A percentile compares a stretch with the other conserved stretches of the same genome.
Conservation (phyloP, 306 rosid species). For the Vigna reflexopilosa region DNA sequence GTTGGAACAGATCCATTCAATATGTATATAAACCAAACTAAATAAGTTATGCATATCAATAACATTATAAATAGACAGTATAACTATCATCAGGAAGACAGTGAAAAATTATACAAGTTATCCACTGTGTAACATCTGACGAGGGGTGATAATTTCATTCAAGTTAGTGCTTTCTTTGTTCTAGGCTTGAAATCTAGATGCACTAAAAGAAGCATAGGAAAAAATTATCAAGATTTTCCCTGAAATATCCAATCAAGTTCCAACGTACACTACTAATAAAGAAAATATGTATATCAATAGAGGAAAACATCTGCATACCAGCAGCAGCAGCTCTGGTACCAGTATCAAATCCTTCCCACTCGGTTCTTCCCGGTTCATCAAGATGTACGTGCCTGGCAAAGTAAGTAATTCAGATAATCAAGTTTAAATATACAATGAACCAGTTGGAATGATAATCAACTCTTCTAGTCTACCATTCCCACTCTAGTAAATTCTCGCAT, state of each 20-base stretch:
- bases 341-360: slow-evolving; percentile 94
- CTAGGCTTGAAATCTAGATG: slow-evolving; percentile 15
- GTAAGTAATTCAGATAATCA: slow-evolving; percentile 29
- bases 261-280: slow-evolving; percentile 1
- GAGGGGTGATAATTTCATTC: slow-evolving; percentile 11
- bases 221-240: not conserved
- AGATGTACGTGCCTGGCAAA: slow-evolving; percentile 86
- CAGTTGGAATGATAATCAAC: slow-evolving; percentile 14
- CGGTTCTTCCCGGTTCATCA: slow-evolving; percentile 92
- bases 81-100: slow-evolving; percentile 1
- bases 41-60: not conserved
- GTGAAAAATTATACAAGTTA: slow-evolving; percentile 2
- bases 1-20: slow-evolving; percentile 35
- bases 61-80: not conserved
- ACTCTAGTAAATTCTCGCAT: not conserved
- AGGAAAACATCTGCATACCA: slow-evolving; percentile 57
- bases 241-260: slow-evolving; percentile 35
- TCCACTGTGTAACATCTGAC: slow-evolving; percentile 16
- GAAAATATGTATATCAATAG: slow-evolving; percentile 23
- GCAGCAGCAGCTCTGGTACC: slow-evolving; percentile 99
- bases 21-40: slow-evolving; percentile 28
- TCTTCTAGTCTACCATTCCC: slow-evolving; percentile 22
- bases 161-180: slow-evolving; percentile 1
- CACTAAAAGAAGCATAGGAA: slow-evolving; percentile 20
- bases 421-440: slow-evolving; percentile 21